Evolutionary conservation across 495 filamentous ascomycete species (phyloP).

Genomic region (Cetradonia linearis): DNA sequence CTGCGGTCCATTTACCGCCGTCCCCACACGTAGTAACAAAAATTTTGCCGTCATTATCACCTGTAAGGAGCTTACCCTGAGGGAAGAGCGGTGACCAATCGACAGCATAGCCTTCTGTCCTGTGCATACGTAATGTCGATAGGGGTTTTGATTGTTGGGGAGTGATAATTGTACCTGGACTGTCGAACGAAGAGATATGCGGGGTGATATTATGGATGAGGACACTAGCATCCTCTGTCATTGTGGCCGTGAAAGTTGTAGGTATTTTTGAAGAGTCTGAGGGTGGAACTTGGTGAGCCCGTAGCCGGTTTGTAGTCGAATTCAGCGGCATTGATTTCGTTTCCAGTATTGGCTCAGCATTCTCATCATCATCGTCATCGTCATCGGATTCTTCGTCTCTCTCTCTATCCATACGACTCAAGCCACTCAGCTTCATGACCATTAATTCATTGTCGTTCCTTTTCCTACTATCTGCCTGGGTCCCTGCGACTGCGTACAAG

Average conservation of each 20-base stretch:
- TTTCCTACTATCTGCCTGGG: conserved; percentile 68
- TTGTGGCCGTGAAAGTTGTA: conserved; percentile 75
- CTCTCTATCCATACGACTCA: conserved; percentile 75
- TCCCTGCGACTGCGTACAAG: conserved; percentile 86
- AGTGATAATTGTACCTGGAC: conserved; percentile 67
- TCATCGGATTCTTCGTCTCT: conserved; percentile 59
- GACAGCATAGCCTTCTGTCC: conserved; percentile 83
- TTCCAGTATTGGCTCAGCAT: conserved; percentile 88
- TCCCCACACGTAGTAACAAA: conserved; percentile 76
- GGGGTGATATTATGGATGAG: conserved; percentile 89
- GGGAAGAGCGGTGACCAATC: conserved; percentile 81
- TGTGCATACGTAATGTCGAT: conserved; percentile 80
- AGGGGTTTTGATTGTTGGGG: conserved; percentile 76
- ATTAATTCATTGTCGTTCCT: conserved; percentile 83
- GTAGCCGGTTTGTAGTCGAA: conserved; percentile 86
- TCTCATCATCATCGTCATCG: conserved; percentile 63
- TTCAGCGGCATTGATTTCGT: conserved; percentile 74
- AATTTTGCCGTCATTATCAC: conserved; percentile 83
- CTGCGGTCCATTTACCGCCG: conserved; percentile 78
- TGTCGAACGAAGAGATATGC: conserved; percentile 78
- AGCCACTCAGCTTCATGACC: conserved; percentile 87
- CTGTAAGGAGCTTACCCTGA: conserved; percentile 76
- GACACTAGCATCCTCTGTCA: conserved; percentile 79
- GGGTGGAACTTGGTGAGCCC: conserved; percentile 63
- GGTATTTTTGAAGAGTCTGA: conserved; percentile 58